Evolutionary conservation across 1,284 basidiomycete genomes (phyloP), one percentile per base, ranked within the genome.

Genomic region (Puccinia coronata): DNA sequence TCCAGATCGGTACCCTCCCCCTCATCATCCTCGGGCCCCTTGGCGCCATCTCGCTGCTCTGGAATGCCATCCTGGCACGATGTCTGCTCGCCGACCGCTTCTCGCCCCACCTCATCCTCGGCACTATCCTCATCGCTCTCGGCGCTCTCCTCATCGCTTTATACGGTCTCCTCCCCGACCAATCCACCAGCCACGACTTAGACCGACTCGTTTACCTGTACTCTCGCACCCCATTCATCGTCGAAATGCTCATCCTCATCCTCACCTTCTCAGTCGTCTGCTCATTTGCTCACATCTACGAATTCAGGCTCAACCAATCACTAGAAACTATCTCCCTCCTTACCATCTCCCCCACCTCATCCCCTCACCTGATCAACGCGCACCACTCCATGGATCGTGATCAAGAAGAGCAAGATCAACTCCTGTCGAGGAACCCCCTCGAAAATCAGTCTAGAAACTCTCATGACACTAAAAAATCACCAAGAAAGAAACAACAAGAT

Each of bases 31-130:
- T 96, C 69, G 94, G 83, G 0, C 95, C 95, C 0, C 90, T 98
- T 1, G 96, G 96, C 28, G 96, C 95, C 0, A 93, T 90, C 63
- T 82, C 82, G 77, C 90, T 98, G 47, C 89, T 98, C 34, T 98
- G 94, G 93, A 98, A 98, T 86, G 94, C 94, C 2, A 91, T 98
- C 84, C 95, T 98, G 83, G 95, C 95, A 14, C 90, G 91, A 39
- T 86, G 96, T 72, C 89, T 98, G 57, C 89, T 98, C 28, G 93
- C 93, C 55, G 95, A 96, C 85, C 89, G 91, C 28, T 94, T 97
- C 87, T 94, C 93, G 6, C 89, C 89, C 16, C 92, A 91, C 88
- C 93, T 96, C 90, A 88, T 95, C 75, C 86, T 93, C 16, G 95
- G 85, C 83, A 97, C 95, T 3, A 86, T 92, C 43, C 89, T 97